These are phyloP conservation scores for Pecoramyces ruminantium DNA, from an alignment of 192 early-diverging fungal genomes.

Conservation along the genomic window DNA sequence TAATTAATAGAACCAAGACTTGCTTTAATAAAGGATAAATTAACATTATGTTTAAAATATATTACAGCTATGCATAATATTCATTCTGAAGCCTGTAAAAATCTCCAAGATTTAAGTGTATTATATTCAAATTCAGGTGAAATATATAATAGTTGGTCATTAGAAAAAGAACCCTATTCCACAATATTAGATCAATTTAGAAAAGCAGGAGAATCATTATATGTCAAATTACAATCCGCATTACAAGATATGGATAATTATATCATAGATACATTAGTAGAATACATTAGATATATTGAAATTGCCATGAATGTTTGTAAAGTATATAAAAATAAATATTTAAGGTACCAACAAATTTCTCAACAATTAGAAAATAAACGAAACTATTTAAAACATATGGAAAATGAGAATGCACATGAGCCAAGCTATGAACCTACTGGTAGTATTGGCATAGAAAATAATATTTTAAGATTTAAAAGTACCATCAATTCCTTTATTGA, in stretches of 20 bases:
- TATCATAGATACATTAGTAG: not conserved
- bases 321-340: not conserved
- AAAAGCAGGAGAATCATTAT: not conserved
- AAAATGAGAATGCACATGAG: not conserved
- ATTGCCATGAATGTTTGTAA: not conserved
- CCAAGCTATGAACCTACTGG: not conserved
- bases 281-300: not conserved
- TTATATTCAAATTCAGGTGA: not conserved
- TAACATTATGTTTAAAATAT: not conserved
- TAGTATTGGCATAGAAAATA: not conserved
- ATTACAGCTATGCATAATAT: not conserved
- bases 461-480: not conserved
- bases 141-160: not conserved
- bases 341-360: not conserved
- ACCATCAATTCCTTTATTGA: slow-evolving; percentile 80
- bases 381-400: not conserved
- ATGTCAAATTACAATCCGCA: not conserved
- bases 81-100: not conserved
- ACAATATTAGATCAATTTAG: not conserved
- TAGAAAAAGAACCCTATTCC: not conserved
- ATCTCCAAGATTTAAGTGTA: not conserved
- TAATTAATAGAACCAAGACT: not conserved
- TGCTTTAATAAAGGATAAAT: not conserved
- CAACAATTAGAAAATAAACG: not conserved
- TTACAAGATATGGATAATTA: not conserved